A percentile compares a stretch with the other conserved stretches of the same genome.
Conservation (phyloP, 2,329 filamentous ascomycete genomes). For the Raffaelea arxii region DNA sequence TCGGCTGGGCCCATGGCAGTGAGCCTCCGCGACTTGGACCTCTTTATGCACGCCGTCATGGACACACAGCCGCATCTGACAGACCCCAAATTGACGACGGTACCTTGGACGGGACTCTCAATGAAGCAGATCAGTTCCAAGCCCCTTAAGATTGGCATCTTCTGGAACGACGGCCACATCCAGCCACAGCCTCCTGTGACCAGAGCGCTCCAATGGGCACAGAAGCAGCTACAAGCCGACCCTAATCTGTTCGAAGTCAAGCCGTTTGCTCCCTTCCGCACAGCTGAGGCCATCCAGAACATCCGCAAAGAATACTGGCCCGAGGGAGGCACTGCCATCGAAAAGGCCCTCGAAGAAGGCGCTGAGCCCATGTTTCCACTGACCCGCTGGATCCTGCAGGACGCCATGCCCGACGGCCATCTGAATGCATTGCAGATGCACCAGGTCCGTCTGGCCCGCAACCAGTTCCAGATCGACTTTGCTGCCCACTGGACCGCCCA, state of each 20-base stretch:
- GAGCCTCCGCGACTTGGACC: slow-evolving; percentile 40
- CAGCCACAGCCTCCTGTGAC: slow-evolving; percentile 47
- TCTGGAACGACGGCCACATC: slow-evolving; percentile 24
- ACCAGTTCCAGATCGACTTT: slow-evolving; percentile 22
- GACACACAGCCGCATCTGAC: slow-evolving; percentile 50
- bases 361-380: slow-evolving; percentile 35
- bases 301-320: slow-evolving; percentile 36
- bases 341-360: slow-evolving; percentile 20
- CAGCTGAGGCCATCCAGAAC: slow-evolving; percentile 18
- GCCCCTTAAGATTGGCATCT: slow-evolving; percentile 3
- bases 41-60: slow-evolving; percentile 44
- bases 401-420: slow-evolving; percentile 17
- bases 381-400: slow-evolving; percentile 28
- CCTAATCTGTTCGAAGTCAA: slow-evolving; percentile 21
- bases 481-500: slow-evolving; percentile 24
- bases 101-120: slow-evolving; percentile 41
- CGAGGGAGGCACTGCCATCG: slow-evolving; percentile 25
- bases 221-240: slow-evolving; percentile 12
- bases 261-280: slow-evolving; percentile 22
- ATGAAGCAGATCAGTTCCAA: slow-evolving; percentile 26
- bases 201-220: slow-evolving; percentile 39
- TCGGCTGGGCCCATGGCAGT: slow-evolving; percentile 50
- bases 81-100: slow-evolving; percentile 55
- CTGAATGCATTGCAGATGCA: slow-evolving; percentile 16
- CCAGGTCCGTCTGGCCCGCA: slow-evolving; percentile 17